A percentile compares a stretch with the other conserved stretches of the same genome.
Evolutionary conservation across 352 stramenopile species (phyloP).

Genomic region (Phytophthora chlamydospora): DNA sequence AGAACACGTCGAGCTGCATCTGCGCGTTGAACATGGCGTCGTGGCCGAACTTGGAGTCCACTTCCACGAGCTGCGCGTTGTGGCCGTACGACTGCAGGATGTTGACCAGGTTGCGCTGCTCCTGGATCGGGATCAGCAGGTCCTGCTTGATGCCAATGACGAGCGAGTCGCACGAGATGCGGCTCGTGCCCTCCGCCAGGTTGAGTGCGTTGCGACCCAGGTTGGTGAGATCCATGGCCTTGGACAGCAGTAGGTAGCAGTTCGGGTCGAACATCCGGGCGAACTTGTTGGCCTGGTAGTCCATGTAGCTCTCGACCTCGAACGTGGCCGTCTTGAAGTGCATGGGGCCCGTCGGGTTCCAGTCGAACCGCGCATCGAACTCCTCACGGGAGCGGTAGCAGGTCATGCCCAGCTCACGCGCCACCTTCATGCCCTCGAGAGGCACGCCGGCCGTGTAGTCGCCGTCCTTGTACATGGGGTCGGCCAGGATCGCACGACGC

Average conservation of each 20-base stretch:
- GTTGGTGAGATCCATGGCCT: constrained; percentile 89
- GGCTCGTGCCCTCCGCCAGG: constrained; percentile 72
- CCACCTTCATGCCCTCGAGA: constrained; percentile 85
- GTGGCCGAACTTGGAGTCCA: constrained; percentile 89
- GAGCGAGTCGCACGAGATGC: constrained; percentile 69
- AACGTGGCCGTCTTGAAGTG: constrained; percentile 85
- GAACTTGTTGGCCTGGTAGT: constrained; percentile 90
- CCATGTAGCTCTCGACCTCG: constrained; percentile 91
- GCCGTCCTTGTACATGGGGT: constrained; percentile 82
- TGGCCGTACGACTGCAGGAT: constrained; percentile 82
- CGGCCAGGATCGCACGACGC: constrained; percentile 79
- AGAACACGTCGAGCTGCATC: constrained; percentile 83
- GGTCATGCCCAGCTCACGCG: constrained; percentile 86
- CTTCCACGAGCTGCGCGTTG: constrained; percentile 66
- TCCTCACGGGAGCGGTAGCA: constrained; percentile 91
- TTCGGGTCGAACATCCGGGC: constrained; percentile 86
- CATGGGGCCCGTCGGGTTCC: constrained; percentile 72
- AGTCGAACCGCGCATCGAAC: constrained; percentile 88
- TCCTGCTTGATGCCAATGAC: constrained; percentile 88
- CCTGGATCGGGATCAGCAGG: constrained; percentile 81
- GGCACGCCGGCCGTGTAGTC: constrained; percentile 65
- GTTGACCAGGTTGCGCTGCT: constrained; percentile 81
- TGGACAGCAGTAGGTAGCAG: constrained; percentile 89
- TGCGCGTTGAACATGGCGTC: constrained; percentile 88
- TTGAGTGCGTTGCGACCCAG: constrained; percentile 72